A percentile compares a stretch with the other conserved stretches of the same genome.
Conservation (phyloP, 2,329 filamentous ascomycete species). For the Septoria linicola region DNA sequence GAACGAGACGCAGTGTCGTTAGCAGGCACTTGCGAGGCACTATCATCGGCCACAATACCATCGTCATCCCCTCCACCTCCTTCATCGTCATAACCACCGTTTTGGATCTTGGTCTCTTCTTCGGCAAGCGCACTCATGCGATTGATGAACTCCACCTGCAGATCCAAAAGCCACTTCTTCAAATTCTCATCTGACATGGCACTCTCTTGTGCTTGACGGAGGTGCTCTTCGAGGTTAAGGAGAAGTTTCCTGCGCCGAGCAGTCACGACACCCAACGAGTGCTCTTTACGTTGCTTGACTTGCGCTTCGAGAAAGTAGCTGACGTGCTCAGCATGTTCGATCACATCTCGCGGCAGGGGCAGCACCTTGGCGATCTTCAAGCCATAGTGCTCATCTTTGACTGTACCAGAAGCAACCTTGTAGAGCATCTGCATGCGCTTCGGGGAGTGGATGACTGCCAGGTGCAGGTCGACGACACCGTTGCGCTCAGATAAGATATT, state of each 20-base stretch:
- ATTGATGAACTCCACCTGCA: conserved; percentile 73
- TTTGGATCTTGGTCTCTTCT: conserved; percentile 30
- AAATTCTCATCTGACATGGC: conserved; percentile 65
- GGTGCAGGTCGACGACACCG: conserved; percentile 79
- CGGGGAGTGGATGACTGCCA: conserved; percentile 61
- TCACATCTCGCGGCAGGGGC: conserved; percentile 66
- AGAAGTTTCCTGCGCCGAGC: conserved; percentile 70
- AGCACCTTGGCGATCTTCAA: conserved; percentile 75
- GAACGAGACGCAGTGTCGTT: not conserved
- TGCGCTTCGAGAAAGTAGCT: conserved; percentile 61
- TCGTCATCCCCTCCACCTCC: conserved; percentile 6
- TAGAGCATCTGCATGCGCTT: conserved; percentile 84
- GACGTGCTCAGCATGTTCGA: conserved; percentile 67
- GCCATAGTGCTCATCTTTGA: conserved; percentile 75
- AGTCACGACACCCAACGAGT: conserved; percentile 58
- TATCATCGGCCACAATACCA: not conserved
- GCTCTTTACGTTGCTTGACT: conserved; percentile 58
- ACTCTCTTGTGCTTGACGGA: conserved; percentile 66
- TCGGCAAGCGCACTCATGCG: conserved; percentile 67
- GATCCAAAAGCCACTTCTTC: conserved; percentile 59
- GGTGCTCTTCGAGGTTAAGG: conserved; percentile 68
- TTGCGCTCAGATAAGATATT: conserved; percentile 70
- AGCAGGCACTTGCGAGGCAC: not conserved
- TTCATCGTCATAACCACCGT: conserved; percentile 8
- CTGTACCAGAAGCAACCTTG: conserved; percentile 70